Percentiles rank a stretch among this genome's conserved stretches.
phyloP scores from a whole-genome alignment of 2,329 filamentous ascomycete species.

The Penicillium italicum region DNA sequence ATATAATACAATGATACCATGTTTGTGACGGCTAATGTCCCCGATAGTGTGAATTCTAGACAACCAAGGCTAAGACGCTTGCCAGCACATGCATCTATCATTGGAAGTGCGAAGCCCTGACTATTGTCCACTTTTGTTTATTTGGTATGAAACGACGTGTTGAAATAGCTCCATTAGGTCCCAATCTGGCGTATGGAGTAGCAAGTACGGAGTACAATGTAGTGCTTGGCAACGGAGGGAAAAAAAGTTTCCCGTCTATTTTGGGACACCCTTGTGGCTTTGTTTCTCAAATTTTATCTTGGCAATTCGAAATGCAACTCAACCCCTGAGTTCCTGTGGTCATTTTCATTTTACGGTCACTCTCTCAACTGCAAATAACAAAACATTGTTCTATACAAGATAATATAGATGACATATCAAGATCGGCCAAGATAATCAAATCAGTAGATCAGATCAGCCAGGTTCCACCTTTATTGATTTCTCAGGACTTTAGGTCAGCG shows the following conservation, averaged over 20 bases:
- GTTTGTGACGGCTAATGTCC: neutral
- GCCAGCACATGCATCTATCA: conserved; percentile 16
- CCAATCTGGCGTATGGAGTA: neutral
- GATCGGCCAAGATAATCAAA: neutral
- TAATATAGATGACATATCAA: neutral
- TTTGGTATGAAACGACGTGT: neutral
- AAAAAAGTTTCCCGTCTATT: neutral
- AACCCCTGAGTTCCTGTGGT: neutral
- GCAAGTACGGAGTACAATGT: neutral
- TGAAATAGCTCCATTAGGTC: neutral
- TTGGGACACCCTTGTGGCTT: neutral
- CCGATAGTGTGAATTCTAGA: neutral
- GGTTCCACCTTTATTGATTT: conserved; percentile 22
- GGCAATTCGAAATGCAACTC: neutral
- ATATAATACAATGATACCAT: neutral
- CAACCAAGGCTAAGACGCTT: conserved; percentile 7
- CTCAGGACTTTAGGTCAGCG: too few species aligned
- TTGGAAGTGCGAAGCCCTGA: neutral
- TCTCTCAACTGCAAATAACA: too few species aligned
- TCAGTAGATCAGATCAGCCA: conserved; percentile 13
- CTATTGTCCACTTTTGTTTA: too few species aligned
- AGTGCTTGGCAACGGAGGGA: neutral
- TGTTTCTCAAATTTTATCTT: neutral
- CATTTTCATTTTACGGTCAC: neutral
- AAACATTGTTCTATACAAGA: neutral